Evolutionary conservation across 139 green algal species (phyloP), one percentile per base, ranked within the genome.

Genomic region (Closterium sp.): DNA sequence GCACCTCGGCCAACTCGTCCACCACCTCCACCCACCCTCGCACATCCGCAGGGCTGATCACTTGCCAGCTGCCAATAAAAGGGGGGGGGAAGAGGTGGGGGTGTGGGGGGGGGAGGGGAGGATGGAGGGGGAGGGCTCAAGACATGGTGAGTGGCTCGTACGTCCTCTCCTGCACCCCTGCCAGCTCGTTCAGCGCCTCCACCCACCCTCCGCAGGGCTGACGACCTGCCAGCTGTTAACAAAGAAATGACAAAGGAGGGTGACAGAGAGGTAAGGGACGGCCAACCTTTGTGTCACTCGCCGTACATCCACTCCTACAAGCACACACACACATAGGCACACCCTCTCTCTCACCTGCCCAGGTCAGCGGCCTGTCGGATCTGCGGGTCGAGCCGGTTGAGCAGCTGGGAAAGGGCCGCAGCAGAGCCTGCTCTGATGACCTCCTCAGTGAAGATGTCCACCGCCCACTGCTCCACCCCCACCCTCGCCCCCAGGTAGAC

Each of bases 361-460:
- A 96, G 90, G 34, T 95, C 87, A 10, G 95, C 92, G 19, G 92
- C 81, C 43, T 89, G 38, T 31, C 93, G 87, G 25, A 96, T 88
- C 33, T 85, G 28, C 3, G 96, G 95, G 91, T 97, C 96, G 7
- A 97, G 32, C 6, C 91, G 85, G 2, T 95, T 94, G 33, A 96
- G 89, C 81, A 97, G 93, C 92, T 96, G 94, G 1, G 96, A 95
- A 23, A 97, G 91, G 1, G 96, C 94, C 6, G 96, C 96, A 21
- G 95, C 95, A 3, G 92, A 86, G 10, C 90, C 92, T 10, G 76
- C 87, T 0, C 94, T 38, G 2, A 96, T 85, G 30, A 96, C 66
- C 89, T 95, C 97, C 94, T 99, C 98, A 0, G 97, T 95, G 92
- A 99, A 99, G 34, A 99, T 95, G 33, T 97, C 93, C n/a, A 98